Evolutionary conservation across 2,329 filamentous ascomycete genomes (phyloP).

Genomic region (Chaetomium sp.): DNA sequence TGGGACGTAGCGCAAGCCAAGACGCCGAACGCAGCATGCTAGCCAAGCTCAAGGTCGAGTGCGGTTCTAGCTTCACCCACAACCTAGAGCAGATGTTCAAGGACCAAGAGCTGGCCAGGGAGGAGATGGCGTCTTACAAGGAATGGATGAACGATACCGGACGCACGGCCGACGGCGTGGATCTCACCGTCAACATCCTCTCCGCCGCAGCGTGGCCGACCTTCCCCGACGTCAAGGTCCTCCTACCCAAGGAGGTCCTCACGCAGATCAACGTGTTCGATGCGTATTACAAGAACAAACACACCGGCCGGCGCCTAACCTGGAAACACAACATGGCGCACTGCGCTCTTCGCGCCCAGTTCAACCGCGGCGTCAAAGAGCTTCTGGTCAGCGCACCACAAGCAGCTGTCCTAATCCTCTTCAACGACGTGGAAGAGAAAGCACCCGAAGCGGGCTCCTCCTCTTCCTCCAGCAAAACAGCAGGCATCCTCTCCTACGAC

Average conservation of each 20-base stretch:
- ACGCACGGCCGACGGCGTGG: constrained; percentile 45
- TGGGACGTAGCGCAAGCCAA: constrained; percentile 87
- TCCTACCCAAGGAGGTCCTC: constrained; percentile 66
- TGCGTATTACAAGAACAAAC: constrained; percentile 78
- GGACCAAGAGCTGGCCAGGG: constrained; percentile 86
- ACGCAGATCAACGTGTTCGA: constrained; percentile 78
- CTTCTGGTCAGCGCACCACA: constrained; percentile 88
- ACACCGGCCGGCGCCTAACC: constrained; percentile 75
- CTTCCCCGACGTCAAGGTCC: constrained; percentile 66
- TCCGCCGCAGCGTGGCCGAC: constrained; percentile 89
- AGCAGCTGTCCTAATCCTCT: constrained; percentile 81
- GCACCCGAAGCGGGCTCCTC: neutral
- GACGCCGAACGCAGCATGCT: constrained; percentile 97
- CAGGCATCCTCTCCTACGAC: constrained; percentile 63
- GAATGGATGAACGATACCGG: constrained; percentile 50
- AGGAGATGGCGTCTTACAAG: constrained; percentile 89
- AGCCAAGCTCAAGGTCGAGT: constrained; percentile 83
- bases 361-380: constrained; percentile 76
- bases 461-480: constrained; percentile 26
- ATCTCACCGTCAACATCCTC: constrained; percentile 83
- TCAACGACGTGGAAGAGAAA: constrained; percentile 60
- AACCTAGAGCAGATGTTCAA: constrained; percentile 99
- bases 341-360: constrained; percentile 75
- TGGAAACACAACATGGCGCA: constrained; percentile 96
- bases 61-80: constrained; percentile 88